Percentiles rank a stretch among this genome's conserved stretches.
These are phyloP conservation scores for Solanum arcanum DNA, from an alignment of 257 asterid genomes.

Conservation along the genomic window DNA sequence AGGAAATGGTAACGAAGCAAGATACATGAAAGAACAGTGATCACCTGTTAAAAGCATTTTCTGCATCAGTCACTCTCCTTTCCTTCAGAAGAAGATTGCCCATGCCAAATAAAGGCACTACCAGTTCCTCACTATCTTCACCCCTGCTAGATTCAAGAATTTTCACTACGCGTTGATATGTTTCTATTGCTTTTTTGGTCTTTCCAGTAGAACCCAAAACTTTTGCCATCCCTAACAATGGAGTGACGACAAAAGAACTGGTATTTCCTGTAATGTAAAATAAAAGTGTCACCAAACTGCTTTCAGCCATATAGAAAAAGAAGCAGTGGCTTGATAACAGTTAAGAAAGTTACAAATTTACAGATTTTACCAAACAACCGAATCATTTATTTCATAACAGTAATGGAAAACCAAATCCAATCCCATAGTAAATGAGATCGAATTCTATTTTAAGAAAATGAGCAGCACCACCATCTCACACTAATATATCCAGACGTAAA, in stretches of 20 bases:
- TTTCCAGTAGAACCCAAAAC: constrained; percentile 44
- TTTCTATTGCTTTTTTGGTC: constrained; percentile 46
- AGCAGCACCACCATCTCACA: background rate
- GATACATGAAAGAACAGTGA: background rate
- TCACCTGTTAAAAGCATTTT: constrained; percentile 49
- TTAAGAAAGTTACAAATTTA: background rate
- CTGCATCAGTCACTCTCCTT: constrained; percentile 66
- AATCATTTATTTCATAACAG: background rate
- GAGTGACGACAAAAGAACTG: constrained; percentile 48
- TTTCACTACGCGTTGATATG: constrained; percentile 41
- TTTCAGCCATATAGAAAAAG: background rate
- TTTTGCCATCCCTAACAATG: constrained; percentile 72
- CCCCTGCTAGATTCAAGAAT: constrained; percentile 47
- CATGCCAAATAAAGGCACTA: constrained; percentile 50
- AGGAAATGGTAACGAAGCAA: background rate
- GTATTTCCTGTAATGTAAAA: constrained; percentile 30
- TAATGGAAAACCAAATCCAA: background rate
- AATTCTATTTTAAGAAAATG: background rate
- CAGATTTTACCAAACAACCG: background rate
- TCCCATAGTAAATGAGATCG: background rate
- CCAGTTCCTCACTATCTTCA: constrained; percentile 42
- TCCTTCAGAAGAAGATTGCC: constrained; percentile 69
- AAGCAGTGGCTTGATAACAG: background rate
- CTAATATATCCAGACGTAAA: background rate
- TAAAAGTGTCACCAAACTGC: background rate